Evolutionary conservation across 2,329 filamentous ascomycete species (phyloP).

Genomic region (Stagonosporopsis cucurbitacearum): DNA sequence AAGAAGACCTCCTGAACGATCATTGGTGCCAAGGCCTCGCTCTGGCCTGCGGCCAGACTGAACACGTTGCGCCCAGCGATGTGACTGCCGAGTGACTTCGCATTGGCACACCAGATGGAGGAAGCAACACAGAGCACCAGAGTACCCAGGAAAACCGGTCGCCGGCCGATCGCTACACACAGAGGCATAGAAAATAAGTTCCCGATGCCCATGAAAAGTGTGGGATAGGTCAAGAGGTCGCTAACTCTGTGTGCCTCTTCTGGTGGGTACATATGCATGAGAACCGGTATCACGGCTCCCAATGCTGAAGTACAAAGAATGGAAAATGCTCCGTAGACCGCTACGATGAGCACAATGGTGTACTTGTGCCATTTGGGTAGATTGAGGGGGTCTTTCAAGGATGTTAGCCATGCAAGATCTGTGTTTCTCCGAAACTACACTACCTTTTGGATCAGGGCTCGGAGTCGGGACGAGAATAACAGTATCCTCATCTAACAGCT

Average conservation of each 20-base stretch:
- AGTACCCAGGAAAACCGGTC: neutral
- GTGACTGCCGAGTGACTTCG: neutral
- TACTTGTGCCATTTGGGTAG: neutral
- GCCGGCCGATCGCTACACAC: neutral
- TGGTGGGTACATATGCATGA: neutral
- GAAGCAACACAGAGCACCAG: neutral
- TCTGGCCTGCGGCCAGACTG: neutral
- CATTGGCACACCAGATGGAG: neutral
- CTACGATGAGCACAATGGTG: neutral
- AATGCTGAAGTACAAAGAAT: neutral
- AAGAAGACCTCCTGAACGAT: conserved; percentile 1
- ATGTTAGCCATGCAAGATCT: neutral
- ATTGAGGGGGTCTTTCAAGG: neutral
- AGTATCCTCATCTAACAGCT: neutral
- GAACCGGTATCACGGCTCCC: neutral
- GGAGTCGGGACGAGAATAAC: neutral
- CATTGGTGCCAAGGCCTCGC: neutral
- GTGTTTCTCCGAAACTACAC: neutral
- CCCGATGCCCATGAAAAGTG: neutral
- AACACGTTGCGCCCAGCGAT: neutral
- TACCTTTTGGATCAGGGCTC: neutral
- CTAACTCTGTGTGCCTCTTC: neutral
- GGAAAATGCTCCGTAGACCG: neutral
- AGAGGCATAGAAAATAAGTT: neutral
- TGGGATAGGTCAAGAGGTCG: neutral